Evolutionary conservation across 2,329 filamentous ascomycete species (phyloP).

Genomic region (Xylariaceae sp.): DNA sequence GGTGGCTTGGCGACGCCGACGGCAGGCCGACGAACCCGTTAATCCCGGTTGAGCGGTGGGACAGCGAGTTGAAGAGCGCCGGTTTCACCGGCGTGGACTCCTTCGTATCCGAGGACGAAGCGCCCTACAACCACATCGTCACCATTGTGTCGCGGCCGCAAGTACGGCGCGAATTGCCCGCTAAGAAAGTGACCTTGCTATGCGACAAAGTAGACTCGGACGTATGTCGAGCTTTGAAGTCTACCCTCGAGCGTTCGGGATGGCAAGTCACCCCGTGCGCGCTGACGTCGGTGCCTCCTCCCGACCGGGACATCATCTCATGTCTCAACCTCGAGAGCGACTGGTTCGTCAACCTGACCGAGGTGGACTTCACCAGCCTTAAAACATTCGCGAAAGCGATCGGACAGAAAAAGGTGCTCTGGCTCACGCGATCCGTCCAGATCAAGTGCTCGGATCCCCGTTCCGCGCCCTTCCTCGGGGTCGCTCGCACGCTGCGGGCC

Average conservation of each 20-base stretch:
- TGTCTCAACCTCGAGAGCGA: conserved; percentile 32
- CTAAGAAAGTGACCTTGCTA: conserved; percentile 17
- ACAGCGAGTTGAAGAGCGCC: conserved; percentile 28
- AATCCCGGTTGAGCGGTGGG: conserved; percentile 34
- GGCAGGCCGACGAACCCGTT: conserved; percentile 34
- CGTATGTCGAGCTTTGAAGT: conserved; percentile 8
- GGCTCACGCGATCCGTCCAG: conserved; percentile 38
- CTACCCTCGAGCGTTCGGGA: conserved; percentile 18
- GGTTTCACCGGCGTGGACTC: conserved; percentile 34
- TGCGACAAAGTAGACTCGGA: conserved; percentile 10
- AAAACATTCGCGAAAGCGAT: conserved; percentile 18
- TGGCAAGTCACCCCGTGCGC: conserved; percentile 21
- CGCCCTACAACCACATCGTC: conserved; percentile 27
- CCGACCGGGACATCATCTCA: conserved; percentile 32
- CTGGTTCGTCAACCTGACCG: conserved; percentile 32
- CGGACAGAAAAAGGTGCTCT: conserved; percentile 31
- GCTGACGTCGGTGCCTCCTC: conserved; percentile 18
- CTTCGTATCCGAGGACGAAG: conserved; percentile 23
- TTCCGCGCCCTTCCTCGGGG: conserved; percentile 35
- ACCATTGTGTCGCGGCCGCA: conserved; percentile 22
- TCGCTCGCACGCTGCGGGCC: conserved; percentile 35
- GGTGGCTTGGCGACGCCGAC: conserved; percentile 42
- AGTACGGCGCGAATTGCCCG: neutral
- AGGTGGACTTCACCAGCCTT: conserved; percentile 15
- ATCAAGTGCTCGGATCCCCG: conserved; percentile 33